phyloP scores from a whole-genome alignment of 106 monocot species.

The Cymbidium sinense region DNA sequence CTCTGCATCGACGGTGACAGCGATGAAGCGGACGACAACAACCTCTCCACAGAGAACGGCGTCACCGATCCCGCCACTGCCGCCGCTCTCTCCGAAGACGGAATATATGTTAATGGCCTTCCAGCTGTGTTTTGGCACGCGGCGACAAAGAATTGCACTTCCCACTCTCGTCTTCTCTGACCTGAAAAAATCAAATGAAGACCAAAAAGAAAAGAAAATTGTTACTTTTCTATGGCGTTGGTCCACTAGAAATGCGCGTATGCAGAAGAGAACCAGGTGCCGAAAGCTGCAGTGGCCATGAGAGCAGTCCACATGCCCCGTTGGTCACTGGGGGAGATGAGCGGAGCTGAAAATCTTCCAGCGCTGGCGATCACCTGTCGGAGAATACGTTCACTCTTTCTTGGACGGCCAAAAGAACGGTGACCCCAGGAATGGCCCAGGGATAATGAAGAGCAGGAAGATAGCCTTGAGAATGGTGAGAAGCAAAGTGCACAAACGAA shows the following conservation, averaged over 20 bases:
- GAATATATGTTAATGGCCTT: too few relatives aligned
- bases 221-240: too few relatives aligned
- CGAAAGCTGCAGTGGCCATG: conserved; percentile 40
- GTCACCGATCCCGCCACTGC: too few relatives aligned
- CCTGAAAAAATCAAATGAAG: background rate
- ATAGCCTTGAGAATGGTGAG: background rate
- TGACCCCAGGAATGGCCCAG: background rate
- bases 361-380: background rate
- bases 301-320: conserved; percentile 51
- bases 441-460: background rate
- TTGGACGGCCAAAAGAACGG: background rate
- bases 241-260: background rate
- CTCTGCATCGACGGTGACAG: too few relatives aligned
- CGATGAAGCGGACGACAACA: too few relatives aligned
- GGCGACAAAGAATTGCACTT: too few relatives aligned
- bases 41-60: conserved; percentile 42
- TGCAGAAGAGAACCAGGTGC: conserved; percentile 15
- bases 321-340: conserved; percentile 44
- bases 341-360: conserved; percentile 11
- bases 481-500: background rate
- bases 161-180: conserved; percentile 37
- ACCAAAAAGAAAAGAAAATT: background rate
- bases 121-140: too few relatives aligned
- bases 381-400: background rate
- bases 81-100: too few relatives aligned